These are phyloP conservation scores for Domatiomyces globalis DNA, from an alignment of 2,329 filamentous ascomycete genomes.

Conservation along the genomic window DNA sequence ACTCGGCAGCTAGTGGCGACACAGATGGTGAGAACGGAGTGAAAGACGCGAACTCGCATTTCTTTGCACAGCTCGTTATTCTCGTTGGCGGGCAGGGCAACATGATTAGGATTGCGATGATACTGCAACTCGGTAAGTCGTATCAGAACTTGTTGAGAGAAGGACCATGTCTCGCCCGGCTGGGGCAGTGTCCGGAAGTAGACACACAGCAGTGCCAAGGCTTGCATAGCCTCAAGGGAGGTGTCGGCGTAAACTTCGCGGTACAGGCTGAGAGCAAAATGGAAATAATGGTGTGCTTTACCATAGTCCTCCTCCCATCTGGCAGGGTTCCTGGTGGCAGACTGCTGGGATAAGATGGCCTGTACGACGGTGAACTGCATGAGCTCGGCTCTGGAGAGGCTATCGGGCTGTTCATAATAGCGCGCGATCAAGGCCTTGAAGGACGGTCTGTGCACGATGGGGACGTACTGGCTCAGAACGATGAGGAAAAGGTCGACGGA, in stretches of 20 bases:
- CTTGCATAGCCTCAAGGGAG: conserved; percentile 55
- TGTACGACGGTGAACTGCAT: conserved; percentile 68
- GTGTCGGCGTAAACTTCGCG: conserved; percentile 49
- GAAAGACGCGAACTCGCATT: conserved; percentile 65
- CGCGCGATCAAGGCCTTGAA: conserved; percentile 56
- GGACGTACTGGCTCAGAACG: conserved; percentile 56
- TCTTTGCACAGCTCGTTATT: conserved; percentile 52
- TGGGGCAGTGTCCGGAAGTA: conserved; percentile 68
- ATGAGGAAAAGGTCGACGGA: conserved; percentile 65
- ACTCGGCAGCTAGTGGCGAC: conserved; percentile 60
- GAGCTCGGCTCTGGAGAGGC: conserved; percentile 48
- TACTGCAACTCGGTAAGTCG: conserved; percentile 62
- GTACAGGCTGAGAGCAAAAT: conserved; percentile 57
- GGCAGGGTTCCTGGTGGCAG: conserved; percentile 53
- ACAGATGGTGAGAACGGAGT: conserved; percentile 52
- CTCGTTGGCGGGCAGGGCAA: conserved; percentile 29
- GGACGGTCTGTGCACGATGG: conserved; percentile 61
- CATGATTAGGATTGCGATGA: conserved; percentile 54
- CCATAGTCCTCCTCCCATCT: conserved; percentile 39
- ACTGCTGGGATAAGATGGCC: conserved; percentile 63
- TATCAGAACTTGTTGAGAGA: conserved; percentile 50
- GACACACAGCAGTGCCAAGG: conserved; percentile 54
- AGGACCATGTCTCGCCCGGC: conserved; percentile 57
- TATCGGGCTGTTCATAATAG: conserved; percentile 55
- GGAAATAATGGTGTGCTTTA: conserved; percentile 62